These are phyloP conservation scores for Eucalyptus grandis DNA, from an alignment of 345 rosid genomes.

Conservation along the genomic window DNA sequence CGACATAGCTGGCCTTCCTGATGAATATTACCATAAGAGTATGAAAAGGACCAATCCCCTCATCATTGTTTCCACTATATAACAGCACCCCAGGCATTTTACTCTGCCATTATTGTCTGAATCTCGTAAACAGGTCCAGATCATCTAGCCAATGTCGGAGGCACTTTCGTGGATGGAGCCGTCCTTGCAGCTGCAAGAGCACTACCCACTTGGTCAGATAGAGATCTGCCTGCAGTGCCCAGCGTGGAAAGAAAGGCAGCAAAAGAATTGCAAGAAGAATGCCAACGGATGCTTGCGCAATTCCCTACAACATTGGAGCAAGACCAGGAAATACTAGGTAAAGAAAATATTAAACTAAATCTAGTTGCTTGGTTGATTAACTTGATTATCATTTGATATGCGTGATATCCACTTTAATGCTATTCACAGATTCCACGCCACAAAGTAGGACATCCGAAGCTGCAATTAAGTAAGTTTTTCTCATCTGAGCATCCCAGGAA, in stretches of 20 bases:
- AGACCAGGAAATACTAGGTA: slow-evolving; percentile 74
- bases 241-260: slow-evolving; percentile 67
- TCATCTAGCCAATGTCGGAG: slow-evolving; percentile 21
- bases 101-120: neutral
- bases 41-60: neutral
- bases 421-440: slow-evolving; percentile 38
- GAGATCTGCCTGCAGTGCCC: slow-evolving; percentile 75
- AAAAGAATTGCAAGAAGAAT: slow-evolving; percentile 76
- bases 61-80: neutral
- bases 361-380: neutral
- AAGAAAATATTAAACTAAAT: neutral
- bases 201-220: slow-evolving; percentile 80
- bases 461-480: slow-evolving; percentile 42
- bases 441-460: slow-evolving; percentile 48
- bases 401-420: neutral
- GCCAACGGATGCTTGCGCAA: slow-evolving; percentile 51
- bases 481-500: neutral
- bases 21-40: slow-evolving; percentile 76
- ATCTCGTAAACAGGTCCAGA: slow-evolving; percentile 12
- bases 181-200: slow-evolving; percentile 88
- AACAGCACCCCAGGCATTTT: neutral
- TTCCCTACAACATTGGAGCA: slow-evolving; percentile 62
- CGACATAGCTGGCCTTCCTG: slow-evolving; percentile 75
- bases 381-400: neutral
- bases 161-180: slow-evolving; percentile 74